A percentile compares a stretch with the other conserved stretches of the same genome.
These are phyloP conservation scores for Candida koratica DNA, from an alignment of 805 yeast species.

Conservation along the genomic window DNA sequence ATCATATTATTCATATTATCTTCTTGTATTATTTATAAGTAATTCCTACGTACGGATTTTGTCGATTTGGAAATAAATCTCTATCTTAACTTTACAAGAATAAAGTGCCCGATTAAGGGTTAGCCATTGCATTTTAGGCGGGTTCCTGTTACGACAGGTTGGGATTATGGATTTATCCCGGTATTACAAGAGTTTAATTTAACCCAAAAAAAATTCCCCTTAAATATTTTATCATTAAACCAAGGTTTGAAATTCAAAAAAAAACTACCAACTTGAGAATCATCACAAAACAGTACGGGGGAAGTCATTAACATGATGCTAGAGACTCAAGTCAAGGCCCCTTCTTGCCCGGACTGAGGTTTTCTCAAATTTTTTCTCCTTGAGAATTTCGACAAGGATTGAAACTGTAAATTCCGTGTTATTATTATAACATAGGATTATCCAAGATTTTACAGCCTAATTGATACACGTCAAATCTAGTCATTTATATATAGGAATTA, in stretches of 20 bases:
- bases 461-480: background rate
- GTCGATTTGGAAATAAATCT: no score
- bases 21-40: no score
- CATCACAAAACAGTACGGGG: no score
- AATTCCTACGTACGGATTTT: no score
- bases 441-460: constrained; percentile 1
- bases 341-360: constrained; percentile 6
- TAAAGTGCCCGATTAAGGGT: constrained; percentile 1
- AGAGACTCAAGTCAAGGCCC: background rate
- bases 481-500: background rate
- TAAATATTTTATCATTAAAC: constrained; percentile 1
- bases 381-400: constrained; percentile 8
- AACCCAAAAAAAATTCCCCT: constrained; percentile 6
- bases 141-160: background rate
- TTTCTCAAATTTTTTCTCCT: constrained; percentile 4
- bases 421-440: constrained; percentile 6
- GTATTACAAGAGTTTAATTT: background rate
- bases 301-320: background rate
- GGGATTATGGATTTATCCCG: constrained; percentile 2
- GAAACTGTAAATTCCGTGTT: constrained; percentile 7
- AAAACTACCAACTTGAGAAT: background rate
- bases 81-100: no score
- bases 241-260: constrained; percentile 1
- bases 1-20: no score
- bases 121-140: background rate